These are phyloP conservation scores for Fusarium poae DNA, from an alignment of 2,329 filamentous ascomycete species.

Conservation along the genomic window DNA sequence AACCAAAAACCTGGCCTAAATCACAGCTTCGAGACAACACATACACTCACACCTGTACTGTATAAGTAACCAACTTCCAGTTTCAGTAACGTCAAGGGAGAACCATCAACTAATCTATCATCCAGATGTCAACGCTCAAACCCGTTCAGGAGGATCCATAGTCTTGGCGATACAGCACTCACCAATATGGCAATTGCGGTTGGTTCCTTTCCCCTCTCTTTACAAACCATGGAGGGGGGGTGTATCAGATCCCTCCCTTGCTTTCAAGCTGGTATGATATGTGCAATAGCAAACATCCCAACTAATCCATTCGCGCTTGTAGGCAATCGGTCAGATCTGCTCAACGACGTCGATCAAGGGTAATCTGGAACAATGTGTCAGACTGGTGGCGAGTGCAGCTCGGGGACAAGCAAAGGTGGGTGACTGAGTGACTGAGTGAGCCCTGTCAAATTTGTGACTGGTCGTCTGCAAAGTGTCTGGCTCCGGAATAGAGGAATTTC, in stretches of 20 bases:
- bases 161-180: constrained; percentile 14
- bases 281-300: neutral
- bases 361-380: constrained; percentile 84
- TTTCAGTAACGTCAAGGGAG: constrained; percentile 23
- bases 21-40: constrained; percentile 7
- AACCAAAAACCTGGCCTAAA: constrained; percentile 6
- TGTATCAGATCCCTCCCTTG: constrained; percentile 22
- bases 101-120: constrained; percentile 4
- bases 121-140: constrained; percentile 21
- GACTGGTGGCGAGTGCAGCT: constrained; percentile 78
- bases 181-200: constrained; percentile 48
- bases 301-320: constrained; percentile 17
- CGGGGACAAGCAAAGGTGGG: constrained; percentile 81
- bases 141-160: constrained; percentile 7
- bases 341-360: constrained; percentile 82
- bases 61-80: constrained; percentile 2
- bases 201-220: constrained; percentile 18
- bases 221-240: neutral
- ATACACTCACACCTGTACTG: neutral
- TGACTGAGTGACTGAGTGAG: neutral
- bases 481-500: constrained; percentile 10
- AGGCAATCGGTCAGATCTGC: constrained; percentile 93
- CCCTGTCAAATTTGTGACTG: constrained; percentile 12
- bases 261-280: constrained; percentile 30
- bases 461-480: constrained; percentile 21